Evolutionary conservation across 2,329 filamentous ascomycete genomes (phyloP).

Genomic region (Fusarium anthophilum): DNA sequence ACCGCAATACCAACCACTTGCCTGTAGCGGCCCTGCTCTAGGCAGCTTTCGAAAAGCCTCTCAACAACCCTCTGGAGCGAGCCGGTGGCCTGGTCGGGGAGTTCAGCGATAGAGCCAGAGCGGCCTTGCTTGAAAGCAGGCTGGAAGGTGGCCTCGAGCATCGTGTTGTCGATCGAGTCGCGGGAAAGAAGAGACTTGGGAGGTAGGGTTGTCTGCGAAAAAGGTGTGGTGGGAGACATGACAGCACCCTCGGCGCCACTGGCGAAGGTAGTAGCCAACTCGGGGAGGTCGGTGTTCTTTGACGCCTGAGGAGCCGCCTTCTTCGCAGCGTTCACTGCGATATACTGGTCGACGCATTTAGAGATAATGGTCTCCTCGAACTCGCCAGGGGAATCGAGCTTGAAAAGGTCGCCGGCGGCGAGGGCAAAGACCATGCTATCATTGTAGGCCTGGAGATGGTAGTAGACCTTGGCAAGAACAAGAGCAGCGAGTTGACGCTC

Average conservation of each 20-base stretch:
- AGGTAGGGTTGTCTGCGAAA: slow-evolving; percentile 91
- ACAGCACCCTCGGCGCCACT: slow-evolving; percentile 75
- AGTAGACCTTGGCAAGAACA: slow-evolving; percentile 97
- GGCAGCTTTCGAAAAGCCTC: slow-evolving; percentile 89
- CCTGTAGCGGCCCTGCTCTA: slow-evolving; percentile 85
- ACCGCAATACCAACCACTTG: slow-evolving; percentile 98
- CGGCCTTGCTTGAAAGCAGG: slow-evolving; percentile 62
- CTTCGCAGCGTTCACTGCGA: slow-evolving; percentile 72
- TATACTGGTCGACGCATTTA: slow-evolving; percentile 98
- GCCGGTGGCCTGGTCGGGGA: slow-evolving; percentile 75
- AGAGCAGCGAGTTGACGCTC: slow-evolving; percentile 94
- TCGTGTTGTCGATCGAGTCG: slow-evolving; percentile 72
- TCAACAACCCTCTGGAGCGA: slow-evolving; percentile 86
- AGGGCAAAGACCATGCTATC: slow-evolving; percentile 99
- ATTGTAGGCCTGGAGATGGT: slow-evolving; percentile 98
- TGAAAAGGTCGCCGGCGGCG: slow-evolving; percentile 93
- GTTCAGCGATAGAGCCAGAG: slow-evolving; percentile 70
- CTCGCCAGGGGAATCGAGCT: slow-evolving; percentile 88
- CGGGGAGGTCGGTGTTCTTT: slow-evolving; percentile 64
- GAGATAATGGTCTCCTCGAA: slow-evolving; percentile 99
- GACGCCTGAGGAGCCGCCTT: slow-evolving; percentile 56
- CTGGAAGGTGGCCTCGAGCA: slow-evolving; percentile 67
- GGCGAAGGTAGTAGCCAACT: slow-evolving; percentile 83
- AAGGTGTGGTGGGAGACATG: slow-evolving; percentile 90
- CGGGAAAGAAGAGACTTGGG: slow-evolving; percentile 96